Base-by-base conservation (phyloP, 139 green algal genomes). In the Coelastrella sp. region DNA sequence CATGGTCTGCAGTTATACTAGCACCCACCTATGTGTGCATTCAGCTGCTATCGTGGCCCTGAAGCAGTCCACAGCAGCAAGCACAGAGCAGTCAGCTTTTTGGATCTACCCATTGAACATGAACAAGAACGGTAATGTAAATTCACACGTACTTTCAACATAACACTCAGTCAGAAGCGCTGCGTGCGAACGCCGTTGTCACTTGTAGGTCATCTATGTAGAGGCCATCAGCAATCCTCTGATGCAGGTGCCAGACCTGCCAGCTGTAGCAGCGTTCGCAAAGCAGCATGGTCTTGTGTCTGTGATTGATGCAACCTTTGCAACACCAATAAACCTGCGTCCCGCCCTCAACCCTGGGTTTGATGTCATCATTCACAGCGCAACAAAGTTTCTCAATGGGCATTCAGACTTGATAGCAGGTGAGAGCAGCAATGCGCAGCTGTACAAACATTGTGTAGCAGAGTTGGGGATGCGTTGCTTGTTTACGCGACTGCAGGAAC, bases 351-450 rank as follows among this genome's bases (percentile, higher is more conserved):
- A 75, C 13, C 81, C 32, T 87, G 88, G 98, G 7, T 97, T 97
- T 11, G 98, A 99, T 92, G 73, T 99, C 7, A 97, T 99, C 7
- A 92, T 99, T n/a, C 97, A 99, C 92, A 97, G 93, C 0, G 98
- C 95, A 65, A 99, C 98, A 68, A 99, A 99, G 92, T 99, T 98
- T 90, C 92, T 99, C 61, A 97, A 95, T 17, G 98, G 97, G 20
- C 98, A 99, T 94, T 98, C 99, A 80, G 83, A 88, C 11, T 8
- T 88, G 7, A 80, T 88, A 19, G 83, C 83, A 57, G 83, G 77
- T 83, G 77, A 7, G 11, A n/a, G 68, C 64, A 76, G 68, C 17
- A 32, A 78, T 23, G 19, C n/a, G 17, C 17, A 32, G 73, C 73
- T 22, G 16, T 78, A 23, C n/a, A 32, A 22, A n/a, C n/a, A 17